Base-by-base conservation (phyloP, 495 filamentous ascomycete species). In the Astrothelium macrocarpum region DNA sequence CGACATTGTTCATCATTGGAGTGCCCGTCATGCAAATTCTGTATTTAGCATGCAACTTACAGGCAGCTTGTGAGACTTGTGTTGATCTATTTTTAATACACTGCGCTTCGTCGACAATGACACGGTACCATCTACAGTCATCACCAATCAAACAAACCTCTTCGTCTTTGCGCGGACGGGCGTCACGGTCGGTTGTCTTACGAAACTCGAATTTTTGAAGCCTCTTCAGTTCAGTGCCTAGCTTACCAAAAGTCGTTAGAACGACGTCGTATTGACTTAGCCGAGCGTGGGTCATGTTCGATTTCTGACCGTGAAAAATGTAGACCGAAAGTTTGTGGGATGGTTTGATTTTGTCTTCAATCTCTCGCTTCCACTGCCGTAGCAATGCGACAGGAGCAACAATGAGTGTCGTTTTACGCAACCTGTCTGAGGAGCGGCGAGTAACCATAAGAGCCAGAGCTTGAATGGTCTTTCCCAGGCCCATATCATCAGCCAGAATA, bases 61-160 rank as follows among this genome's bases (percentile, higher is more conserved):
- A 83, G 29, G 82, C 85, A 7, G 83, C 93, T 60, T 78, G 76
- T 0, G 88, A 82, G 16, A 80, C 75, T 64, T 88, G 84, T 1
- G 91, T 88, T 29, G 75, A 78, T 64, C 83, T 85, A 68, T 96
- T 96, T 76, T 96, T 97, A 79, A 97, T 91, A 69, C 84, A 90
- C 66, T 98, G 94, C 1, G 94, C 92, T 76, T 98, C 94, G 67
- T 96, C 91, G 29, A 97, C 80, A 63, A 98, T 89, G 60, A 97
- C 80, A 32, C 76, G 74, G 45, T 95, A 86, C 81, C 91, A 98
- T 64, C 80, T 77, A 68, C 82, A 84, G 16, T 78, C 76, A 0
- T 83, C 78, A 11, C 86, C 85, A 32, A 95, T 75, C 23, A 95
- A 76, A 2, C 83, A 82, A 39, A 90, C 72, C 61, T 73, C 61